Evolutionary conservation across 495 filamentous ascomycete genomes (phyloP), one percentile per base, ranked within the genome.

Genomic region (Saxispiralis lemnorum): DNA sequence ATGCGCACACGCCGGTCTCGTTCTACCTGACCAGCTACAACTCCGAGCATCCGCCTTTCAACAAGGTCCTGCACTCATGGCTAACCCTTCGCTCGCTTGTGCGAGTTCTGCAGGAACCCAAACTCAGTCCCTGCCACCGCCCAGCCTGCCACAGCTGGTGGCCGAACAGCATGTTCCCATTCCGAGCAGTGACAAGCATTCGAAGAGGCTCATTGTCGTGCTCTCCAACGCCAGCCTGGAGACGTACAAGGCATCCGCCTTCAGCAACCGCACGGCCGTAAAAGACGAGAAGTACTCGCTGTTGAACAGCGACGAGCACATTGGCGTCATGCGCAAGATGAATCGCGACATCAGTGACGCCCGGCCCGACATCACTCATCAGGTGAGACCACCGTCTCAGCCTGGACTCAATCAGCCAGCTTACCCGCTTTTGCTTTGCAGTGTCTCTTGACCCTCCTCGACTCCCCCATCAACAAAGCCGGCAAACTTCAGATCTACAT

Each of bases 271-370:
- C 20, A 76, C 80, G 44, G 70, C 66, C 48, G 78, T 78, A 32
- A 68, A 78, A 17, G 86, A 93, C 51, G 89, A 96, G 52, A 95
- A 95, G 58, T 96, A 89, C 63, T 84, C 84, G 37, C 67, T 97
- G 34, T 72, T 97, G 51, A 97, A 97, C 70, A 94, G 87, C 59
- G 89, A 97, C 54, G 89, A 97, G 64, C 89, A 97, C 59, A 97
- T 97, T 48, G 92, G 89, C 39, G 78, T 95, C 48, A 89, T 96
- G 83, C 79, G 92, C 57, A 97, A 95, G 71, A 95, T 94, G 88
- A 92, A 92, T 64, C 69, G 89, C 39, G 89, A 97, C 55, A 97
- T 97, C 53, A 94, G 87, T 57, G 89, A 97, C 58, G 89, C 89
- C 21, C 76, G 89, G 41, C 89, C 89, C 10, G 89, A 97, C 64